phyloP scores from a whole-genome alignment of 176 grass and related monocot genomes.

The barley (Hordeum vulgare) region MorexV3_pseudomolecules_assembly NC_058521.1:3735452-3735951 shows the following conservation, averaged over 20 bases:
- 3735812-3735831: neutral
- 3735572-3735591: conserved; percentile 16
- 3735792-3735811: conserved; percentile 14
- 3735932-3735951: no score
- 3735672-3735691: neutral
- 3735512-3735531: neutral
- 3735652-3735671: neutral
- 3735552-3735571: conserved; percentile 19
- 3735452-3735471: neutral
- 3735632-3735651: neutral
- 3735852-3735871: no score
- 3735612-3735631: neutral
- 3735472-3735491: conserved; percentile 13
- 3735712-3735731: conserved; percentile 16
- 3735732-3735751: conserved; percentile 12
- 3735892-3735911: no score
- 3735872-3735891: no score
- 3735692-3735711: neutral
- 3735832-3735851: neutral
- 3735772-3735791: neutral
- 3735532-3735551: neutral
- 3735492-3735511: neutral
- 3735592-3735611: conserved; percentile 3
- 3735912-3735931: no score
- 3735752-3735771: neutral